These are phyloP conservation scores for Hypoxylon crocopeplum DNA, from an alignment of 495 filamentous ascomycete species.

Conservation along the genomic window DNA sequence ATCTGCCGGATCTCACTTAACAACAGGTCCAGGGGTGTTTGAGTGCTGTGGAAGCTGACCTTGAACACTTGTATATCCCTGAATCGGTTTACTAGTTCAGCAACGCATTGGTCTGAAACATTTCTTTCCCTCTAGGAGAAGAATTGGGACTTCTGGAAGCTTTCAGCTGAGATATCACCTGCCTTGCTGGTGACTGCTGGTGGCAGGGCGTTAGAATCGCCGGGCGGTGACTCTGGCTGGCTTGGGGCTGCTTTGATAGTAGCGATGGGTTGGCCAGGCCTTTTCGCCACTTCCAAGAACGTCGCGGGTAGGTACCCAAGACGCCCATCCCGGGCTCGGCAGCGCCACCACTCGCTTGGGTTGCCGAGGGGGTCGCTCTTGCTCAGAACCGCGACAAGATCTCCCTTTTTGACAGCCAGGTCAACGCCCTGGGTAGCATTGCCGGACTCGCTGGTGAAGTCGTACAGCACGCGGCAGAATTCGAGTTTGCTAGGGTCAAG, in stretches of 20 bases:
- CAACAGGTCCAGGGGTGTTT: too few species aligned
- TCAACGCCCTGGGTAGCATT: conserved; percentile 76
- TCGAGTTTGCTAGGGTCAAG: conserved; percentile 89
- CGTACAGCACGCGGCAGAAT: conserved; percentile 93
- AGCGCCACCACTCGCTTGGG: conserved; percentile 95
- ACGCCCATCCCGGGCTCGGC: conserved; percentile 86
- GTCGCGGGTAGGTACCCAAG: conserved; percentile 90
- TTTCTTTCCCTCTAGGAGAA: conserved; percentile 61
- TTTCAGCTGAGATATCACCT: conserved; percentile 77
- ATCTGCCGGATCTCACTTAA: too few species aligned
- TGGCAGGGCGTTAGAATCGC: conserved; percentile 55
- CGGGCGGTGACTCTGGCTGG: conserved; percentile 53
- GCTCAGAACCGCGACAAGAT: conserved; percentile 91
- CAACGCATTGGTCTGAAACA: not conserved
- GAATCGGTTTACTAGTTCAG: not conserved
- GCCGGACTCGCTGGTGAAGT: conserved; percentile 81
- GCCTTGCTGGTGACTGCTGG: conserved; percentile 66
- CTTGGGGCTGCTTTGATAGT: conserved; percentile 65
- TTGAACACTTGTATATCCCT: too few species aligned
- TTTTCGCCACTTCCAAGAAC: conserved; percentile 84
- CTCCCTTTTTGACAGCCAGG: conserved; percentile 90
- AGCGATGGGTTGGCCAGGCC: conserved; percentile 54
- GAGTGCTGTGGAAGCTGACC: too few species aligned
- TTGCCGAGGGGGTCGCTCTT: conserved; percentile 94
- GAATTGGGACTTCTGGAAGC: conserved; percentile 90